phyloP scores from a whole-genome alignment of 192 early-diverging fungal genomes.

The Funneliformis geosporum region DNA sequence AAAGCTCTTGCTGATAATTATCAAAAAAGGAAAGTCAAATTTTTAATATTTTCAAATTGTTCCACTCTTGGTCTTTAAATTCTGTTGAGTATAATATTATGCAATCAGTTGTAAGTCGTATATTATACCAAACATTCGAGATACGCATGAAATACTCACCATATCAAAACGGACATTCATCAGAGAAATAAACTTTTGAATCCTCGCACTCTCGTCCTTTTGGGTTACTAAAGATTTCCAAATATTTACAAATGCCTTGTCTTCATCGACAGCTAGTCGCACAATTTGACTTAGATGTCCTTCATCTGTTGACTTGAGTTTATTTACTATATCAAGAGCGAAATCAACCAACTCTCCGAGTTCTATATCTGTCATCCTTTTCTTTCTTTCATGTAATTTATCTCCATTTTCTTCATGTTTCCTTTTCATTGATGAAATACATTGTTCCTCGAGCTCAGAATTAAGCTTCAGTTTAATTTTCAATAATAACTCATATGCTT shows the following conservation, averaged over 20 bases:
- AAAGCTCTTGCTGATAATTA: too few species aligned
- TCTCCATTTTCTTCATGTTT: constrained; percentile 21
- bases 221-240: constrained; percentile 24
- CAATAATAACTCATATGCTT: constrained; percentile 28
- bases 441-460: constrained; percentile 27
- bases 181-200: constrained; percentile 27
- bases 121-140: constrained; percentile 30
- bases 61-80: too few species aligned
- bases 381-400: constrained; percentile 26
- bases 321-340: constrained; percentile 24
- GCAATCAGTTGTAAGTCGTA: not conserved
- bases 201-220: constrained; percentile 21
- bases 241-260: constrained; percentile 28
- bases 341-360: constrained; percentile 29
- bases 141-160: constrained; percentile 23
- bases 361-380: constrained; percentile 19
- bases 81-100: too few species aligned
- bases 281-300: constrained; percentile 28
- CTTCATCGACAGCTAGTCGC: constrained; percentile 24
- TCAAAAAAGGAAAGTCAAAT: too few species aligned
- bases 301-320: constrained; percentile 24
- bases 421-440: constrained; percentile 22
- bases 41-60: too few species aligned
- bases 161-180: constrained; percentile 29
- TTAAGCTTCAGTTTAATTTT: constrained; percentile 11